phyloP scores from a whole-genome alignment of 139 green algal species.

The Eudorina sp. region DNA sequence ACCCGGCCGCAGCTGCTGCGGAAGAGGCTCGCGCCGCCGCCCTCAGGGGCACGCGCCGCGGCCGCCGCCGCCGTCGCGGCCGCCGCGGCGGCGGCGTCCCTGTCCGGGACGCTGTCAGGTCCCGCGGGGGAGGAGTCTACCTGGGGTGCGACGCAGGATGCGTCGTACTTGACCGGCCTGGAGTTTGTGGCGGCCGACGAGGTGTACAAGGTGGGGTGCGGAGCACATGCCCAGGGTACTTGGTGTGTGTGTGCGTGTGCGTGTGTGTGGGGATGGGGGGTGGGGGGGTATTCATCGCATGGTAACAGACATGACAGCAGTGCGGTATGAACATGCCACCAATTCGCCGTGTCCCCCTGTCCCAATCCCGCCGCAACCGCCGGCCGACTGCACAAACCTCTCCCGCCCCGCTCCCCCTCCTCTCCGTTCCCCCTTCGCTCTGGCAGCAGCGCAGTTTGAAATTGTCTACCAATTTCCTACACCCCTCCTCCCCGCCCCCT shows the following conservation, averaged over 20 bases:
- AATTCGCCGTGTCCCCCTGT: too few relatives aligned
- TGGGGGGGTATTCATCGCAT: neutral
- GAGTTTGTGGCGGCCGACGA: constrained; percentile 85
- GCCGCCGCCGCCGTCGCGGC: constrained; percentile 20
- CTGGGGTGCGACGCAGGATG: neutral
- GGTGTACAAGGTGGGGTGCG: constrained; percentile 77
- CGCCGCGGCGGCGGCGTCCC: neutral
- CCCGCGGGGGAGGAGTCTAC: neutral
- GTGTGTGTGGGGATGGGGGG: neutral
- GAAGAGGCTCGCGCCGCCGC: constrained; percentile 58
- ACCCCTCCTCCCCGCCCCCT: too few relatives aligned
- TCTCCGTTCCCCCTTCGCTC: too few relatives aligned
- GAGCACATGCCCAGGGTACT: neutral
- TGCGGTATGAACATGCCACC: too few relatives aligned
- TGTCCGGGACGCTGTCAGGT: neutral
- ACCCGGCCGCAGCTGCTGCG: constrained; percentile 45
- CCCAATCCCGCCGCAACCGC: too few relatives aligned
- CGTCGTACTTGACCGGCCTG: constrained; percentile 39
- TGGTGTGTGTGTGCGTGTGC: too few relatives aligned
- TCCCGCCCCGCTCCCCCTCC: neutral
- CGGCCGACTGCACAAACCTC: neutral
- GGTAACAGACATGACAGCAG: neutral
- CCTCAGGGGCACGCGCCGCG: constrained; percentile 26
- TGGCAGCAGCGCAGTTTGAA: too few relatives aligned
- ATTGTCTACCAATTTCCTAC: too few relatives aligned